Evolutionary conservation across 2,329 filamentous ascomycete species (phyloP), one percentile per base, ranked within the genome.

Genomic region (Scedosporium minutisporum): DNA sequence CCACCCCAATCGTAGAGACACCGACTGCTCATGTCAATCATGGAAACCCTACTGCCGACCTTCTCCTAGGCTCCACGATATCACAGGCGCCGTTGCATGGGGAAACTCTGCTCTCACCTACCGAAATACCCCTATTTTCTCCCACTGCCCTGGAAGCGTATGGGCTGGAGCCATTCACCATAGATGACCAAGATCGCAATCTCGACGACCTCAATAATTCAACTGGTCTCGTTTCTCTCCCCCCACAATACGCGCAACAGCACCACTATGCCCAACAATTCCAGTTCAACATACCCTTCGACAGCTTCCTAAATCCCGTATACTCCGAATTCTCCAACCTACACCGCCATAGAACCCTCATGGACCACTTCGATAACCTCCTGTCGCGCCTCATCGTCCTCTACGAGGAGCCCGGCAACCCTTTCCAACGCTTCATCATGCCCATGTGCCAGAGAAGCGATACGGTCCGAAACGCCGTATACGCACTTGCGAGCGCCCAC

Each of bases 401-500:
- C 66, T 78, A 83, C 38, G 84, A 87, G 69, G 84, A 87, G 65
- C 77, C 77, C 3, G 83, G 82, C 21, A 87, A 87, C 65, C 83
- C 84, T 0, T 87, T 87, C 67, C 82, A 85, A 66, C 82, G 86
- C 67, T 75, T 87, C 14, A 81, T 87, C 7, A 73, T 87, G n/a
- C 85, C 85, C 2, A 74, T 87, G 46, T 83, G 82, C 2, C 76
- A 80, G 58, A 75, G 70, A 53, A 84, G 82, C 68, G 75, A 76
- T 0, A 80, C 83, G 1, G 80, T 96, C 3, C 89, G 90, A 72
- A 91, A 95, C 69, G 91, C 92, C 9, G 88, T 97, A 64, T 92
- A 90, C 64, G 91, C 92, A 0, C 77, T 97, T 6, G 85, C 91
- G 0, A 90, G 89, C 63, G 93, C 92, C 64, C 95, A 96, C 71